Base-by-base conservation (phyloP, 179 eudicot species). In the Heliamphora ciliata region DNA sequence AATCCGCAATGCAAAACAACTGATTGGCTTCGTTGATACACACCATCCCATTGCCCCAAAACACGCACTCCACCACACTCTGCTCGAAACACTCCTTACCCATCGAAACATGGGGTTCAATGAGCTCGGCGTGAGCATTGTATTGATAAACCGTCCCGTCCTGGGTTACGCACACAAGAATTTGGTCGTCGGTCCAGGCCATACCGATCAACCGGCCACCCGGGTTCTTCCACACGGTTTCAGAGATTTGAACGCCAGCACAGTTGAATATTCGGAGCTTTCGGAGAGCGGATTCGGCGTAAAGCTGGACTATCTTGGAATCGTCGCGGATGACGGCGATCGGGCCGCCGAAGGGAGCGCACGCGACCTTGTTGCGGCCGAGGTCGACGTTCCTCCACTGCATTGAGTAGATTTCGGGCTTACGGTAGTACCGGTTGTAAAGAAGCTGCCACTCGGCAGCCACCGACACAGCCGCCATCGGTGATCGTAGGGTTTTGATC, bases 401-500 rank as follows among this genome's bases (percentile, higher is more conserved):
- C 90, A 96, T 86, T 50, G 88, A 74, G 88, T 96, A 96, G 78
- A 96, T 82, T 77, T 89, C 91, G 6, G 97, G 99, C 67, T 96
- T 96, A 0, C 98, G 92, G 89, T 96, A 96, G 92, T 88, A 96
- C 9, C 98, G 97, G 84, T 94, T 90, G 90, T 89, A 84, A 73
- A 96, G 98, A 69, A 91, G 88, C 86, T 94, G 98, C 99, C 99
- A 96, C 76, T 96, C 99, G 75, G 99, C 98, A 10, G 99, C 98
- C 48, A 96, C 94, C 0, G 99, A 87, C 0, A 94, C 94, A 4
- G 87, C 88, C 75, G 91, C 89, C 87, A 85, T 85, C 71, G 70
- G 68, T 17, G 68, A 61, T 60, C n/a, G 15, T 47, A 60, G 71
- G 77, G 81, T 0, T 24, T 67, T 55, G 17, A 18, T 2, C 46